Conservation (phyloP, 257 asterid species). For the Misopates orontium region DNA sequence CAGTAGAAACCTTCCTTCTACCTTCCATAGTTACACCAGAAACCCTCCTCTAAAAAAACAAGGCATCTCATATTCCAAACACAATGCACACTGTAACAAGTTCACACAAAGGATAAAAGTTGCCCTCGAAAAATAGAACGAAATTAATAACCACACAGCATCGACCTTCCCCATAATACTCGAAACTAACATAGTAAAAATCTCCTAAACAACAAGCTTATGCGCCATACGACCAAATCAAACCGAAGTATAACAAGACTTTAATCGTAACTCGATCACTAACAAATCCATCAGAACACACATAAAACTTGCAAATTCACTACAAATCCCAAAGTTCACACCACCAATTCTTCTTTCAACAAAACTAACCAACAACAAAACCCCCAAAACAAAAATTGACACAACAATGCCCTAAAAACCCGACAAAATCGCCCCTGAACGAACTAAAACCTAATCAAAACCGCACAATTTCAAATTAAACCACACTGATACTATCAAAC, state of each 20-base stretch:
- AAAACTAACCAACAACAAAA: background rate
- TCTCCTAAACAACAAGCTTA: constrained; percentile 2
- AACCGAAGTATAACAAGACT: background rate
- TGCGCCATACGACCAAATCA: background rate
- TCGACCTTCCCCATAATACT: background rate
- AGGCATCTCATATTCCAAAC: background rate
- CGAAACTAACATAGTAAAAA: background rate
- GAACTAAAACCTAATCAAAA: constrained; percentile 12
- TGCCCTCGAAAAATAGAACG: background rate
- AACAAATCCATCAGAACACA: background rate
- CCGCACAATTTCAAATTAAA: constrained; percentile 17
- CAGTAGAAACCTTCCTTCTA: too few relatives aligned
- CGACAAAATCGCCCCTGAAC: constrained; percentile 17
- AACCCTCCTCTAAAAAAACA: background rate
- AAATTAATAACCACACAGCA: background rate
- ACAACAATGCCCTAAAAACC: constrained; percentile 28
- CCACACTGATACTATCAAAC: background rate
- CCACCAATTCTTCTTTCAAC: background rate
- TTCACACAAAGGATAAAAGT: constrained; percentile 11
- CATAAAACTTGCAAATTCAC: background rate
- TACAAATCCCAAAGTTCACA: constrained; percentile 2
- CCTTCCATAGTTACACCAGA: background rate
- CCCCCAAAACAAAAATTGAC: background rate
- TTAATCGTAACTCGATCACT: background rate
- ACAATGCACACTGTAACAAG: constrained; percentile 1